These are phyloP conservation scores for Aphanomyces invadans DNA, from an alignment of 352 stramenopile species.

Conservation along the genomic window DNA sequence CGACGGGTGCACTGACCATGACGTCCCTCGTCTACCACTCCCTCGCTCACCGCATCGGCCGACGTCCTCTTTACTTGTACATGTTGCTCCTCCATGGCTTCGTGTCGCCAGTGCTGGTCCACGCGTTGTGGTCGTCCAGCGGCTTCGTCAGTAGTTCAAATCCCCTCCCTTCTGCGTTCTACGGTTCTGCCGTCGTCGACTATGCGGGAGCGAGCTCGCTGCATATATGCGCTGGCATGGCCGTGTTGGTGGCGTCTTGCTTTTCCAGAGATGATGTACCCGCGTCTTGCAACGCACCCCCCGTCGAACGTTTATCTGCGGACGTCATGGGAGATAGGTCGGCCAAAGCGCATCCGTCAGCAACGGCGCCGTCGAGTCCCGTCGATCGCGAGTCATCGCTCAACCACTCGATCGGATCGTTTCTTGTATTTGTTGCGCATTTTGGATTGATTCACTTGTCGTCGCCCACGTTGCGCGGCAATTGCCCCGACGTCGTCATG, in stretches of 20 bases:
- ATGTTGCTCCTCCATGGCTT: background rate
- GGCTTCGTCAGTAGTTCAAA: slow-evolving; percentile 1
- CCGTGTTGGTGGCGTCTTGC: slow-evolving; percentile 1
- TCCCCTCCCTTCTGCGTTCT: background rate
- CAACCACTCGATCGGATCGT: background rate
- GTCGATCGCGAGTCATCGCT: no score
- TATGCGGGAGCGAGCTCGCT: background rate
- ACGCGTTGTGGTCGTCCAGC: slow-evolving; percentile 13
- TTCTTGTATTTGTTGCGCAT: slow-evolving; percentile 7
- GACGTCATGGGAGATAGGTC: no score
- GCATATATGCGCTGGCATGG: slow-evolving; percentile 2
- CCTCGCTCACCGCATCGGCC: background rate
- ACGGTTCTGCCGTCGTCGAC: slow-evolving; percentile 3
- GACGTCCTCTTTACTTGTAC: background rate
- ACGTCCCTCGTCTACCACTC: background rate
- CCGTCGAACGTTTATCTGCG: no score
- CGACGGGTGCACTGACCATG: background rate
- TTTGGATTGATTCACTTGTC: slow-evolving; percentile 22
- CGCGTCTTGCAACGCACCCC: no score
- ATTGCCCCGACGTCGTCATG: background rate
- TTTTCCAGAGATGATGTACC: background rate
- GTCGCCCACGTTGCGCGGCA: background rate
- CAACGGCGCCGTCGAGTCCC: no score
- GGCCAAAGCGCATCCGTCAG: no score
- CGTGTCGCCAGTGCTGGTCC: slow-evolving; percentile 10